Conservation (phyloP, 495 filamentous ascomycete species). For the Amphirosellinia nigrospora region DNA sequence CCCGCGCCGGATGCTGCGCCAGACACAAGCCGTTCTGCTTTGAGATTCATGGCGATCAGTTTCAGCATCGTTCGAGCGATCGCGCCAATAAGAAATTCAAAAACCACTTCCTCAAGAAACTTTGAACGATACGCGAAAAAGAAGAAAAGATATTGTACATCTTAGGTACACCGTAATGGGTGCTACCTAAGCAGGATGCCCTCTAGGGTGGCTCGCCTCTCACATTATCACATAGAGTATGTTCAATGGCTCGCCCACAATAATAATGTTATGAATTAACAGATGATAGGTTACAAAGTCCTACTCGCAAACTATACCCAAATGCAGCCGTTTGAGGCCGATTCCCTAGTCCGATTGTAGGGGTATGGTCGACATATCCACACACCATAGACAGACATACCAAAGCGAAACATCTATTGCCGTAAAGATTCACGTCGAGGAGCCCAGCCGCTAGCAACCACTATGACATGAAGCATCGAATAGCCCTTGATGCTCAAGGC, state of each 20-base stretch:
- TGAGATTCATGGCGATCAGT: conserved; percentile 87
- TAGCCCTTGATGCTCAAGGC: not conserved
- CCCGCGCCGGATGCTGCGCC: conserved; percentile 47
- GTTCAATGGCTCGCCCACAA: not conserved
- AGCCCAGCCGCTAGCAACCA: not conserved
- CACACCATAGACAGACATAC: not conserved
- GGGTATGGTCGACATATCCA: not conserved
- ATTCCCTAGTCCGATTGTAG: not conserved
- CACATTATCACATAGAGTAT: not conserved
- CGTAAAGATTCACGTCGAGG: not conserved
- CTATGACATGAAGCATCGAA: not conserved
- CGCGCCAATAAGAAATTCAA: conserved; percentile 92
- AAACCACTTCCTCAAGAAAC: conserved; percentile 68
- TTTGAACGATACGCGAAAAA: conserved; percentile 50
- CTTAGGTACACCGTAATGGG: not conserved
- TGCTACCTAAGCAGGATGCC: not conserved
- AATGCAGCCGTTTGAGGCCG: not conserved
- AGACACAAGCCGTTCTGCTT: conserved; percentile 64
- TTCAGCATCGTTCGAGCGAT: conserved; percentile 81
- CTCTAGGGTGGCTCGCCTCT: not conserved
- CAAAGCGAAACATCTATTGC: not conserved
- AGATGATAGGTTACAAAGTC: not conserved
- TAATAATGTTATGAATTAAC: not conserved
- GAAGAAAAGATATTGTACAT: not conserved
- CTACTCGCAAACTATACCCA: not conserved